Evolutionary conservation across 2,329 filamentous ascomycete genomes (phyloP).

Genomic region (Penicillium sp.): DNA sequence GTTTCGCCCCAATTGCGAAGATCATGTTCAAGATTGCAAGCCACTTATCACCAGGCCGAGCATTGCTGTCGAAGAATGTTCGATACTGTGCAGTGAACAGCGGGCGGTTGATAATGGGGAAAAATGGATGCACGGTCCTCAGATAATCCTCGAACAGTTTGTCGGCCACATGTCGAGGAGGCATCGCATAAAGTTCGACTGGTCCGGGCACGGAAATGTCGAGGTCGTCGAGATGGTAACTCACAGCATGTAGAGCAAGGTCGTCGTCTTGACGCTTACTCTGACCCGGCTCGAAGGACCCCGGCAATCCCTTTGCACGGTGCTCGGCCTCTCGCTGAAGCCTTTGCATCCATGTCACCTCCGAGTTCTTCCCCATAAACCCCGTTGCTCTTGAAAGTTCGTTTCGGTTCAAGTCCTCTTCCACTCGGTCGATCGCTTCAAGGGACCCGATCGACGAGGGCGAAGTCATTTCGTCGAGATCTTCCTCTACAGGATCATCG

Average conservation of each 20-base stretch:
- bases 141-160: conserved; percentile 47
- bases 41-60: conserved; percentile 44
- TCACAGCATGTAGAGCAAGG: conserved; percentile 38
- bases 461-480: conserved; percentile 27
- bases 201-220: conserved; percentile 44
- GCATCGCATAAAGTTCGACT: conserved; percentile 46
- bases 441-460: conserved; percentile 46
- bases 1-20: conserved; percentile 48
- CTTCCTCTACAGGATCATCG: conserved; percentile 30
- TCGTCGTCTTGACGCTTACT: conserved; percentile 31
- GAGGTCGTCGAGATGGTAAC: conserved; percentile 49
- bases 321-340: conserved; percentile 43
- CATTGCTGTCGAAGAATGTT: conserved; percentile 40
- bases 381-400: conserved; percentile 42
- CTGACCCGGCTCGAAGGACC: conserved; percentile 29
- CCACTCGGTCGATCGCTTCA: conserved; percentile 48
- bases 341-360: conserved; percentile 50
- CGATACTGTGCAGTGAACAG: conserved; percentile 46
- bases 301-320: conserved; percentile 32
- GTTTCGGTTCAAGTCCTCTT: conserved; percentile 47
- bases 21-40: conserved; percentile 51
- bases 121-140: conserved; percentile 46
- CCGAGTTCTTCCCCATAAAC: conserved; percentile 51
- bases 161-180: conserved; percentile 43
- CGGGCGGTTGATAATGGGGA: conserved; percentile 47